Evolutionary conservation across 768 basidiomycete genomes (phyloP), one percentile per base, ranked within the genome.

Genomic region (Grammothele lineata): DNA sequence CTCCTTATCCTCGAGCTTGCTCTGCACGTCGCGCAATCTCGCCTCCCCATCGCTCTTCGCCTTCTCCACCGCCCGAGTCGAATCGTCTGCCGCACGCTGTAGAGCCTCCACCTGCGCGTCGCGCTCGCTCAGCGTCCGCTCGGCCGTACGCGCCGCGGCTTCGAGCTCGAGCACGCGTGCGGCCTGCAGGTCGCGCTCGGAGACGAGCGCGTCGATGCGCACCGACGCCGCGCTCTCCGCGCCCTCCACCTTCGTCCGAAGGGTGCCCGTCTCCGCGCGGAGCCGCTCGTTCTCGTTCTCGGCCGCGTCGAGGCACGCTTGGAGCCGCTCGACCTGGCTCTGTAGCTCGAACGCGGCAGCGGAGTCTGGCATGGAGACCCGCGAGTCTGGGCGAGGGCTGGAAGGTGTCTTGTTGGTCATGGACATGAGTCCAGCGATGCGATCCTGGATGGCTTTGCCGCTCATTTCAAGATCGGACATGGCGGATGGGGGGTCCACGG

Each of bases 251-350:
- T 41, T 44, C 14, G 50, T 42, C 42, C 74, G 76, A 23, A 92
- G 27, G 27, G 7, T 37, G 5, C 53, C 51, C 6, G 39, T 37
- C 15, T 44, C 43, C 11, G 51, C 37, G 43, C 74, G 76, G 23
- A 92, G 66, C 18, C 81, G 75, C 40, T 72, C 70, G 48, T 84
- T 87, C 61, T 92, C 88, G 45, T 78, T 78, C 59, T 90, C 85
- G 8, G 87, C 69, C 1, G 77, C 73, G 47, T 81, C 75, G 25
- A 90, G 57, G 17, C 77, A 66, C 14, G 63, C 57, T 41, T 74
- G 77, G 38, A 77, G 65, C 50, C 66, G 64, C 18, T 72, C 71
- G 6, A 74, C 43, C 21, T 70, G 57, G 5, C 50, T 47, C 10
- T 63, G 65, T 38, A 76, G 64, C 21, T 76, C 75, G 0, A 58